Evolutionary conservation across 2,329 filamentous ascomycete species (phyloP).

Genomic region (Paecilomyces formosus): DNA sequence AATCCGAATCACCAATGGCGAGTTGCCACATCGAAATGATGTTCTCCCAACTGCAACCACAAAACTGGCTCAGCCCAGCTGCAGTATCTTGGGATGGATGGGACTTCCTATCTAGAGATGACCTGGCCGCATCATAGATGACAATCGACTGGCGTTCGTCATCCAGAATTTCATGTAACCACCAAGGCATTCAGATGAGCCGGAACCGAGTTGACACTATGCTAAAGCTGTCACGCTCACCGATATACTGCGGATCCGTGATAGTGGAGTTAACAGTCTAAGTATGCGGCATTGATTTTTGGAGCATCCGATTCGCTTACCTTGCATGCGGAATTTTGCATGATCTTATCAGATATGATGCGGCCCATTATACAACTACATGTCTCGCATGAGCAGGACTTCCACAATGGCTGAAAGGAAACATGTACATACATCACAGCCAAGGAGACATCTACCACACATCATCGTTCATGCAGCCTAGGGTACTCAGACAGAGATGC

Average conservation of each 20-base stretch:
- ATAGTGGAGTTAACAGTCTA: too few species aligned
- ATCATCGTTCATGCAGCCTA: not conserved
- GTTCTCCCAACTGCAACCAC: conserved; percentile 22
- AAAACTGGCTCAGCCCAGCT: conserved; percentile 25
- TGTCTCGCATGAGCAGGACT: not conserved
- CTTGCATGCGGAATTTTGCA: too few species aligned
- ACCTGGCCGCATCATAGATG: not conserved
- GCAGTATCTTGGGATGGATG: conserved; percentile 21
- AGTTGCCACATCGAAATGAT: conserved; percentile 9
- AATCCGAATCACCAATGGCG: conserved; percentile 10
- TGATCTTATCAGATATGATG: too few species aligned
- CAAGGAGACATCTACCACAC: not conserved
- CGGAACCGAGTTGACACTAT: too few species aligned
- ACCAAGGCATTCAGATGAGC: too few species aligned
- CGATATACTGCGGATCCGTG: too few species aligned
- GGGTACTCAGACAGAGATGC: not conserved
- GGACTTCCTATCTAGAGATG: not conserved
- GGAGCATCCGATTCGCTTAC: not conserved
- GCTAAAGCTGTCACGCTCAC: too few species aligned
- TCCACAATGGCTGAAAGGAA: too few species aligned
- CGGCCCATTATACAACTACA: not conserved
- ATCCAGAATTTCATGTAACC: not conserved
- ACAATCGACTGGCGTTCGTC: not conserved
- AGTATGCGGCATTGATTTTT: not conserved
- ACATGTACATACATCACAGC: not conserved